These are phyloP conservation scores for Aureobasidium uvarum DNA, from an alignment of 2,329 filamentous ascomycete species.

Conservation along the genomic window DNA sequence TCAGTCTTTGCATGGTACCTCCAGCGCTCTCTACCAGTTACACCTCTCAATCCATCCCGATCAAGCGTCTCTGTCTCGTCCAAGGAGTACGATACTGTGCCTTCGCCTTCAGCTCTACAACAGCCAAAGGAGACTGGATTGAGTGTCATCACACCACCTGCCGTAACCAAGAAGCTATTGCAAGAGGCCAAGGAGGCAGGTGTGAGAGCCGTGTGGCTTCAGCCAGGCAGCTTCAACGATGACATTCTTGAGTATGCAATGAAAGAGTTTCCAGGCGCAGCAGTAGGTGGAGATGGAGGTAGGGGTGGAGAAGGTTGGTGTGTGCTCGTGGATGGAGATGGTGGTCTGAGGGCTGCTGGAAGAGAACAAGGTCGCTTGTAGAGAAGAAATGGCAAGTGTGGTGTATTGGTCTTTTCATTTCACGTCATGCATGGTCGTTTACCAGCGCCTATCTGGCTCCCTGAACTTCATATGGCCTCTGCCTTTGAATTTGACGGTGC, in stretches of 20 bases:
- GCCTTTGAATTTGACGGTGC: conserved; percentile 43
- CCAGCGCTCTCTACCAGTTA: conserved; percentile 69
- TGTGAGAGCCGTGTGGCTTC: conserved; percentile 77
- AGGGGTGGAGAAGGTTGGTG: conserved; percentile 78
- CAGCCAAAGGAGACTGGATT: conserved; percentile 69
- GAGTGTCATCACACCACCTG: conserved; percentile 83
- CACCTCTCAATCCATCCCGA: conserved; percentile 76
- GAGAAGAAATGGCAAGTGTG: neutral
- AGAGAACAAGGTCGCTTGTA: conserved; percentile 41
- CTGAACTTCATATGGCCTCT: conserved; percentile 43
- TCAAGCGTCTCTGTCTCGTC: conserved; percentile 62
- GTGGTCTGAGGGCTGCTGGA: conserved; percentile 57
- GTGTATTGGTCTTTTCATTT: neutral
- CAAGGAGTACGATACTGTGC: conserved; percentile 61
- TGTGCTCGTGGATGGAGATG: conserved; percentile 79
- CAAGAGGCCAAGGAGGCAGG: conserved; percentile 73
- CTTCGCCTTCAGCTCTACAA: conserved; percentile 64
- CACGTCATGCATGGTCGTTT: conserved; percentile 1
- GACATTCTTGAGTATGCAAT: conserved; percentile 68
- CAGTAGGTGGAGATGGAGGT: conserved; percentile 65
- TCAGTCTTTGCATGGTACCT: conserved; percentile 90
- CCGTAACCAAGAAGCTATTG: conserved; percentile 70
- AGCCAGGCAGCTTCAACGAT: conserved; percentile 84
- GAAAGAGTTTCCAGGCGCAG: conserved; percentile 63
- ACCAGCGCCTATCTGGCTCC: conserved; percentile 32